Percentiles rank a stretch among this genome's conserved stretches.
phyloP scores from a whole-genome alignment of 1,139 yeast species.

The Zygotorulaspora mrakii region DNA sequence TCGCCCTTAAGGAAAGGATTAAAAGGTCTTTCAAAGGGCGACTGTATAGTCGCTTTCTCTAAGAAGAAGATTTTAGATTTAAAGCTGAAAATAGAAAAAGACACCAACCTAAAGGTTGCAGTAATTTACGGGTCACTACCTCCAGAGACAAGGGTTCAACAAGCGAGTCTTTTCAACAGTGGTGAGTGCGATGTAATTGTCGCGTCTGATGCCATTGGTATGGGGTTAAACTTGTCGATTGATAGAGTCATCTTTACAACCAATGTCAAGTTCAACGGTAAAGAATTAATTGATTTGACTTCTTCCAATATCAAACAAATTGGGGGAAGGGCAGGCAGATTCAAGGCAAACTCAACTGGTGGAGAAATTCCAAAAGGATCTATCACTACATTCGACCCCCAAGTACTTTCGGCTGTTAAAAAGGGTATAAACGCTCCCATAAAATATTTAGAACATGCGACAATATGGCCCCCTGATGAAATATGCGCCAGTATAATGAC shows the following conservation, averaged over 20 bases:
- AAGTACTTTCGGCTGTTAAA: constrained; percentile 45
- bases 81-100: constrained; percentile 61
- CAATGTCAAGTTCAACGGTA: constrained; percentile 69
- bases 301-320: constrained; percentile 79
- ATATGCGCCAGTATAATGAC: constrained; percentile 46
- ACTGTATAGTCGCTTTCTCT: constrained; percentile 85
- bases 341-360: constrained; percentile 32
- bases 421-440: constrained; percentile 48
- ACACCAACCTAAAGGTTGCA: constrained; percentile 67
- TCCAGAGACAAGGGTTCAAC: constrained; percentile 86
- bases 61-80: constrained; percentile 63
- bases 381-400: constrained; percentile 51
- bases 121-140: constrained; percentile 95
- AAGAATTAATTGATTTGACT: constrained; percentile 45
- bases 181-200: constrained; percentile 76
- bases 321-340: constrained; percentile 96
- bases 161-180: constrained; percentile 71
- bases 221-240: constrained; percentile 89
- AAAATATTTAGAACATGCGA: constrained; percentile 49
- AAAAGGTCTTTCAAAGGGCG: constrained; percentile 58
- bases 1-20: constrained; percentile 38
- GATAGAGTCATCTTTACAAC: constrained; percentile 73
- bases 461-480: constrained; percentile 66
- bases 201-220: constrained; percentile 96
- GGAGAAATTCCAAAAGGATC: constrained; percentile 46